A percentile compares a stretch with the other conserved stretches of the same genome.
phyloP scores from a whole-genome alignment of 352 stramenopile species.

The Phytophthora brassicae region DNA sequence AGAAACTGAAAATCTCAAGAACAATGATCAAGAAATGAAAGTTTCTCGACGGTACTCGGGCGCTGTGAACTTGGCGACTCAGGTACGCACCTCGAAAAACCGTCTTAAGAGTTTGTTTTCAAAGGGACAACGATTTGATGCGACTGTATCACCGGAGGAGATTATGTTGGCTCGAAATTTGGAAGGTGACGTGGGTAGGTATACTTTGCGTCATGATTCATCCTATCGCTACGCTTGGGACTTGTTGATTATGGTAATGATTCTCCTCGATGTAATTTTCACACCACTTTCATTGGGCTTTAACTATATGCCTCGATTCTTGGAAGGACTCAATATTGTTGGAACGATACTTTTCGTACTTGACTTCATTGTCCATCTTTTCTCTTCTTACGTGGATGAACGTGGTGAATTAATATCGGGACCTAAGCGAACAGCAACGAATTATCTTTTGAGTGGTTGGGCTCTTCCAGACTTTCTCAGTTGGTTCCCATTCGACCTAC shows the following conservation, averaged over 20 bases:
- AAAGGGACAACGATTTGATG: conserved; percentile 19
- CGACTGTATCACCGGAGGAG: conserved; percentile 32
- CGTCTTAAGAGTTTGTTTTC: conserved; percentile 32
- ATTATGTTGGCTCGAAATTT: conserved; percentile 41
- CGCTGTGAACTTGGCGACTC: conserved; percentile 12
- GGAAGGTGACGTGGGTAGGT: conserved; percentile 33
- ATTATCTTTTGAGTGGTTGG: conserved; percentile 62
- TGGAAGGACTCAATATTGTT: conserved; percentile 35
- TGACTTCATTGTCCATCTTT: conserved; percentile 57
- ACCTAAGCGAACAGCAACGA: conserved; percentile 32
- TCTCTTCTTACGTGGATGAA: conserved; percentile 57
- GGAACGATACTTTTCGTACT: conserved; percentile 51
- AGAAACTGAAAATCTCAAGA: background rate
- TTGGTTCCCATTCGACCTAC: conserved; percentile 66
- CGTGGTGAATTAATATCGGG: conserved; percentile 57
- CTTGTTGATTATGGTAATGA: conserved; percentile 51
- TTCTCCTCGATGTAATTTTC: conserved; percentile 54
- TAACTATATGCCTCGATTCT: conserved; percentile 27
- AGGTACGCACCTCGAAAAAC: conserved; percentile 5
- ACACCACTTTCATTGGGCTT: conserved; percentile 61
- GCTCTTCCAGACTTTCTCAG: conserved; percentile 65
- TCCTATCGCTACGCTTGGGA: conserved; percentile 47
- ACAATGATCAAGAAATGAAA: conserved; percentile 24
- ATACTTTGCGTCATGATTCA: conserved; percentile 60
- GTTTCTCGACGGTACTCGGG: conserved; percentile 43